A percentile compares a stretch with the other conserved stretches of the same genome.
phyloP scores from a whole-genome alignment of 225 moss, liverwort and hornwort species.

The Anthoceros angustus region DNA sequence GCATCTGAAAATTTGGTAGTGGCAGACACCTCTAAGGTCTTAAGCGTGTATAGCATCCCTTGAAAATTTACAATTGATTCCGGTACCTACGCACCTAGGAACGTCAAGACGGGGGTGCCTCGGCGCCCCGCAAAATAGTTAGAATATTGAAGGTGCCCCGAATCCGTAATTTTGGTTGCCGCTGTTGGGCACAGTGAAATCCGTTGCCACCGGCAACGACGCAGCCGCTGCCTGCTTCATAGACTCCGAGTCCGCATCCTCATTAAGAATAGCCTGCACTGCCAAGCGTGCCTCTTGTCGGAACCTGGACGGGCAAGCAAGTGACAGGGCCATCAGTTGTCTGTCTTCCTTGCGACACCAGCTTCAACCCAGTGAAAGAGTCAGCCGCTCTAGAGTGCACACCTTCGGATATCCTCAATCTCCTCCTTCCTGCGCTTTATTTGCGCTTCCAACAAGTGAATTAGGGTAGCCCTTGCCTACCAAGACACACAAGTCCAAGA shows the following conservation, averaged over 20 bases:
- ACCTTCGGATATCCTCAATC: conserved; percentile 75
- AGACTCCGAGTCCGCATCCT: not conserved
- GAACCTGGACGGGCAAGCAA: conserved; percentile 21
- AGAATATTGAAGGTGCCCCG: not conserved
- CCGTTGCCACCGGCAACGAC: not conserved
- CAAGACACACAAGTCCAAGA: not conserved
- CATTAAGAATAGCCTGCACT: conserved; percentile 18
- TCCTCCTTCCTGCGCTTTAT: conserved; percentile 62
- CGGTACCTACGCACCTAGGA: too few species aligned
- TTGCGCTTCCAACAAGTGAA: conserved; percentile 74
- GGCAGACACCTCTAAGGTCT: conserved; percentile 67
- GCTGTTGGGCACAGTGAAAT: conserved; percentile 5
- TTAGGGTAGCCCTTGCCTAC: conserved; percentile 94
- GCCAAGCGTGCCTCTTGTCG: conserved; percentile 35
- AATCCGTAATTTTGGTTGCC: not conserved
- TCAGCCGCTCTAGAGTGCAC: too few species aligned
- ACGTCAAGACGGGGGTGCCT: too few species aligned
- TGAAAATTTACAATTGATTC: too few species aligned
- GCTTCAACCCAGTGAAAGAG: not conserved
- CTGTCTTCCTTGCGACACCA: not conserved
- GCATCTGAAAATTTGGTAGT: conserved; percentile 49
- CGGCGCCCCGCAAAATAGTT: too few species aligned
- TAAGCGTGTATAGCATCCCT: conserved; percentile 59
- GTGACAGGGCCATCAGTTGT: too few species aligned
- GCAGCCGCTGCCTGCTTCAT: not conserved